These are phyloP conservation scores for Somion occarium DNA, from an alignment of 1,284 basidiomycete species.

Conservation along the genomic window DNA sequence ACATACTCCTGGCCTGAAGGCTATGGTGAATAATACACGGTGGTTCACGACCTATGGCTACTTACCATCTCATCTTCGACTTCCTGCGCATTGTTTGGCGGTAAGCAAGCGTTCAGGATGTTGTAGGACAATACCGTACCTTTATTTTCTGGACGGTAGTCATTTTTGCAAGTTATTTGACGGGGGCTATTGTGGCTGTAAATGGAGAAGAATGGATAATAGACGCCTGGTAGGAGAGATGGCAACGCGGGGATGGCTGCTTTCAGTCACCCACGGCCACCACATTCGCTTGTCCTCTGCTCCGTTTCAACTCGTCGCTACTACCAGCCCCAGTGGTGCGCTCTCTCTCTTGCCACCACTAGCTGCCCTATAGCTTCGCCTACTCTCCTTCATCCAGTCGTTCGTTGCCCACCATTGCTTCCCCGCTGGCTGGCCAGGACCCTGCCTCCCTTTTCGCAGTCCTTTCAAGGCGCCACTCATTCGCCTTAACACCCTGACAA, in stretches of 20 bases:
- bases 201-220: conserved; percentile 11
- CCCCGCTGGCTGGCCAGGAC: conserved; percentile 68
- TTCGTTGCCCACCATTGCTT: conserved; percentile 17
- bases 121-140: conserved; percentile 34
- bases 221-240: background rate
- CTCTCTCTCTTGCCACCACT: background rate
- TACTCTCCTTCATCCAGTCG: background rate
- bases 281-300: conserved; percentile 2
- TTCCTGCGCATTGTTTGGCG: conserved; percentile 46
- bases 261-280: background rate
- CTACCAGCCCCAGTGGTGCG: background rate
- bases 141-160: conserved; percentile 90
- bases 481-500: conserved; percentile 13
- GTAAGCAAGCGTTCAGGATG: background rate
- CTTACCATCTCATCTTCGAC: conserved; percentile 95
- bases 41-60: conserved; percentile 10
- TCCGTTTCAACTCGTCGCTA: background rate
- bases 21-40: conserved; percentile 7
- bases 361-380: conserved; percentile 3
- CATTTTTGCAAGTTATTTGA: conserved; percentile 41
- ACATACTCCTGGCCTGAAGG: conserved; percentile 36
- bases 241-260: background rate
- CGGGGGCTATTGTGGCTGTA: conserved; percentile 9
- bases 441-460: conserved; percentile 25
- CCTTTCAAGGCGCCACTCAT: conserved; percentile 22